These are phyloP conservation scores for Oryza meyeriana DNA, from an alignment of 176 grass and related monocot species.

Conservation along the genomic window DNA sequence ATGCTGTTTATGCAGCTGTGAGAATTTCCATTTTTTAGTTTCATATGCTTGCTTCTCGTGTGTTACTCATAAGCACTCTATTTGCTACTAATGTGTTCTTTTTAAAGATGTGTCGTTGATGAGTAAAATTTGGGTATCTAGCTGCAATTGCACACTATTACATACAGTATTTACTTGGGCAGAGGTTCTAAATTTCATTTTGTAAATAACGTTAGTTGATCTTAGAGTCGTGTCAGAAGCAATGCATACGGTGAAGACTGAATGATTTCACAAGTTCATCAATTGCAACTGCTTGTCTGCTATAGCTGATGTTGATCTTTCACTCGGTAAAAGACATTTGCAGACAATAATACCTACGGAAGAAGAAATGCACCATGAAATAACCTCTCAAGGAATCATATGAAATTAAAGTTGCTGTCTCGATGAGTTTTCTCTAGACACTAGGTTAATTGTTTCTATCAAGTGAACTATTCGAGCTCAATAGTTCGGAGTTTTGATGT, in stretches of 20 bases:
- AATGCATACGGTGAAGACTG: background rate
- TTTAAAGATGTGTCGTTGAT: background rate
- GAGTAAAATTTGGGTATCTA: background rate
- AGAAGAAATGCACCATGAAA: conserved; percentile 1
- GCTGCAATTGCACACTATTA: background rate
- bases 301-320: conserved; percentile 11
- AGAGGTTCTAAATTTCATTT: background rate
- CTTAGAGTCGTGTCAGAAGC: background rate
- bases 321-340: conserved; percentile 10
- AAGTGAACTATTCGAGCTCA: background rate
- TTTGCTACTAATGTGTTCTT: background rate
- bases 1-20: conserved; percentile 2
- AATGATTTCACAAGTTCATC: background rate
- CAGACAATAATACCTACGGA: background rate
- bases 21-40: background rate
- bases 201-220: background rate
- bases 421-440: background rate
- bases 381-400: background rate
- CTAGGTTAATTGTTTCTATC: background rate
- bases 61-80: conserved; percentile 18
- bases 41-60: background rate
- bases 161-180: background rate
- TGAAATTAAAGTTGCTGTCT: conserved; percentile 10
- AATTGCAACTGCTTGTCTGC: background rate
- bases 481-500: background rate